A percentile compares a stretch with the other conserved stretches of the same genome.
phyloP scores from a whole-genome alignment of 345 rosid genomes.

The Gossypium australe region DNA sequence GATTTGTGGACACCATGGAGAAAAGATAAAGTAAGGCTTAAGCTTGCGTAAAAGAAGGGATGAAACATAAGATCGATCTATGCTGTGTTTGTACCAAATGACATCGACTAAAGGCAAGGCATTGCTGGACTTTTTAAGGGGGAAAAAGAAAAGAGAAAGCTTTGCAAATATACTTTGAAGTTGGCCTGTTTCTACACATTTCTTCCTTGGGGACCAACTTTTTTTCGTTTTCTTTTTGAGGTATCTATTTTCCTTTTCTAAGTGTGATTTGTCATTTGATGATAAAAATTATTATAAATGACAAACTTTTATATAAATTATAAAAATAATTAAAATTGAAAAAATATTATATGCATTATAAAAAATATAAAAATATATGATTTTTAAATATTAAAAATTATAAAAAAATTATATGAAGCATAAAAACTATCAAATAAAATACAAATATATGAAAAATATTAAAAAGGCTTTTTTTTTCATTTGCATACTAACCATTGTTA shows the following conservation, averaged over 20 bases:
- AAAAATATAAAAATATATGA: too few species aligned
- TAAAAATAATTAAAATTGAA: too few species aligned
- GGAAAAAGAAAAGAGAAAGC: background rate
- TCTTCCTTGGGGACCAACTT: background rate
- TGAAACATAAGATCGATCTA: background rate
- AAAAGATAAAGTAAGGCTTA: background rate
- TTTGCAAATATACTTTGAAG: background rate
- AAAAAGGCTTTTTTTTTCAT: too few species aligned
- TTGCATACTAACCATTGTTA: too few species aligned
- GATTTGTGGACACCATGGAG: background rate
- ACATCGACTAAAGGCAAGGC: background rate
- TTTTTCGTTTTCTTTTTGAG: background rate
- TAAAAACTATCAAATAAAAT: too few species aligned
- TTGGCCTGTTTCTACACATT: background rate
- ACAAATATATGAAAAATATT: too few species aligned
- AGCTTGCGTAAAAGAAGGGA: background rate
- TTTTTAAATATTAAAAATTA: too few species aligned
- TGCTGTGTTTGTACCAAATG: background rate
- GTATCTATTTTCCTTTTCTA: background rate
- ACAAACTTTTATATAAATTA: too few species aligned
- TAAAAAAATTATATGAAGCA: too few species aligned
- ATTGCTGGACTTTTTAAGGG: background rate
- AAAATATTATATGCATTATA: too few species aligned
- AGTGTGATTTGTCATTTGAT: conserved; percentile 7
- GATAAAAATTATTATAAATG: background rate